Base-by-base conservation (phyloP, 768 basidiomycete species). In the Xanthoconium purpureum region DNA sequence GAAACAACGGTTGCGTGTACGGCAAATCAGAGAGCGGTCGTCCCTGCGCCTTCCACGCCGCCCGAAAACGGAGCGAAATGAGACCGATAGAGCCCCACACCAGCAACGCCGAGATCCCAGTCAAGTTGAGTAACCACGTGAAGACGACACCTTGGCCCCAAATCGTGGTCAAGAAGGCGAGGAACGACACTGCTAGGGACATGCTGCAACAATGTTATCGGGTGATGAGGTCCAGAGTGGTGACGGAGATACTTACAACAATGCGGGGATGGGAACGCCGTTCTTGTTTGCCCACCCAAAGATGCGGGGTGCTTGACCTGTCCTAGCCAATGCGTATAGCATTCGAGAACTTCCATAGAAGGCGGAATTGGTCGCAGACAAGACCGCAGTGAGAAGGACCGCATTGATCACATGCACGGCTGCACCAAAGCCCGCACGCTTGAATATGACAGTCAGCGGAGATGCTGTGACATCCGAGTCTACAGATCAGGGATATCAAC, bases 311-410 rank as follows among this genome's bases (percentile, higher is more conserved):
- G 87, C 88, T 59, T 86, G 80, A 0, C 87, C 87, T 20, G 75
- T 71, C 54, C 81, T 79, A 6, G 86, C 87, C n/a, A 90, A 74
- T 1, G 83, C 78, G 35, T 79, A 70, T 8, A 85, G 66, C 77
- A 84, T 82, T 1, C 84, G 77, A 4, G 84, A 84, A 52, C 82
- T 82, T 6, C 83, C 86, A 62, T 82, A 87, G 65, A 87, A 84
- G 64, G 81, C 84, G 1, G 82, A 82, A 59, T 84, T 82, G 3
- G 80, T 83, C n/a, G 84, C 82, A 15, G 83, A 85, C 47, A 86
- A 65, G 3, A 84, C 84, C 0, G 84, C 83, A 35, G 85, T 84
- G 55, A 88, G 79, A 50, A 87, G 79, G 20, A 85, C 83, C 1
- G 83, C 83, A 63, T 89, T 88, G 60, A 88, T 75, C 53, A 87